phyloP scores from a whole-genome alignment of 257 asterid genomes.

The Lavandula angustifolia region DNA sequence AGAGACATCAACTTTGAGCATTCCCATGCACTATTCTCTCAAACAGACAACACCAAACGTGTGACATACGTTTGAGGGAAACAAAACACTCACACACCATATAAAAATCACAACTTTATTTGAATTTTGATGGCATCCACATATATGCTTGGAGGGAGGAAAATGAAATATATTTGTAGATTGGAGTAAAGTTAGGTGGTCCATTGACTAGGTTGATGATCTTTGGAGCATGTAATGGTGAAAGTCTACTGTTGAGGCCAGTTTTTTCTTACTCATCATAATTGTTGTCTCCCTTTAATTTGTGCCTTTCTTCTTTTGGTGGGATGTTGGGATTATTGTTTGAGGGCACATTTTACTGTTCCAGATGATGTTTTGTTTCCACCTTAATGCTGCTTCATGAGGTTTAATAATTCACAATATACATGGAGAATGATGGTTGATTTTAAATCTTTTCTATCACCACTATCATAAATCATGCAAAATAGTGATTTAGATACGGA shows the following conservation, averaged over 20 bases:
- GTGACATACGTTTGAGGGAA: not conserved
- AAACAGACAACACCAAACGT: too few species aligned
- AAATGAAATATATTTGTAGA: not conserved
- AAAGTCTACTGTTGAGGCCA: slow-evolving; percentile 39
- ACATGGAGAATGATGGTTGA: too few species aligned
- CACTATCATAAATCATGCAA: too few species aligned
- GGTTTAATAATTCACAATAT: not conserved
- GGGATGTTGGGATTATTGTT: slow-evolving; percentile 45
- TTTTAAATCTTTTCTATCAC: too few species aligned
- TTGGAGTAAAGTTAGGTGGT: slow-evolving; percentile 42
- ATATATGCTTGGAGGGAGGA: not conserved
- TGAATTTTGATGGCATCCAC: not conserved
- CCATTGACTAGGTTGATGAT: slow-evolving; percentile 43
- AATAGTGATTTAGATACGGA: too few species aligned
- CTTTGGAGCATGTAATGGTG: slow-evolving; percentile 49
- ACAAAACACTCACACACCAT: not conserved
- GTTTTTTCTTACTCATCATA: slow-evolving; percentile 50
- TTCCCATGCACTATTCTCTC: slow-evolving; percentile 48
- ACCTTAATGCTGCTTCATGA: slow-evolving; percentile 11
- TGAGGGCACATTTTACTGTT: slow-evolving; percentile 41
- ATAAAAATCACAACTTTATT: not conserved
- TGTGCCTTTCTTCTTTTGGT: slow-evolving; percentile 50
- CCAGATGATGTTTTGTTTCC: slow-evolving; percentile 37
- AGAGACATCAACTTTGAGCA: slow-evolving; percentile 43
- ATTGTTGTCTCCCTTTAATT: slow-evolving; percentile 67